phyloP scores from a whole-genome alignment of 2,329 filamentous ascomycete genomes.

The Remersonia thermophila region DNA sequence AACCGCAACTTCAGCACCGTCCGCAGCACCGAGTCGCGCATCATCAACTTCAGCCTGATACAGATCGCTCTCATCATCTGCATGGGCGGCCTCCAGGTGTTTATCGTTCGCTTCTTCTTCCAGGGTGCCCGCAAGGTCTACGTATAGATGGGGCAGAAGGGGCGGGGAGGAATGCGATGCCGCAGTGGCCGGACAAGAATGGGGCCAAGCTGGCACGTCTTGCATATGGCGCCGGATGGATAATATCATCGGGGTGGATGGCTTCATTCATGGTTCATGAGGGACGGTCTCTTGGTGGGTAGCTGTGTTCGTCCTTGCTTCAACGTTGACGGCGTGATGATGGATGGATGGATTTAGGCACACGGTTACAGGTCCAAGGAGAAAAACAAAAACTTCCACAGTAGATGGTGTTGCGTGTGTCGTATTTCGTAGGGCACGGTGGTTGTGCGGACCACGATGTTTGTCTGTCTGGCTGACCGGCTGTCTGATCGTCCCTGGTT shows the following conservation, averaged over 20 bases:
- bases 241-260: background rate
- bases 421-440: too few relatives aligned
- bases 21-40: conserved; percentile 84
- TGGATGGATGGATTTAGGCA: conserved; percentile 13
- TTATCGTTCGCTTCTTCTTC: conserved; percentile 98
- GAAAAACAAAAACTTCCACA: conserved; percentile 2
- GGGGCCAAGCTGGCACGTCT: background rate
- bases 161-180: background rate
- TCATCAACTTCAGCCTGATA: conserved; percentile 94
- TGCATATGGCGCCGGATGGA: background rate
- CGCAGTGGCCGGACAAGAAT: conserved; percentile 27
- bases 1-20: conserved; percentile 99
- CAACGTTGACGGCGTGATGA: background rate
- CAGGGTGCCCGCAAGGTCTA: conserved; percentile 62
- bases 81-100: conserved; percentile 94
- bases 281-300: background rate
- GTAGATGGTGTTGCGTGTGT: too few relatives aligned
- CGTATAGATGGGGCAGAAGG: conserved; percentile 37
- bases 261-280: conserved; percentile 1
- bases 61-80: conserved; percentile 83
- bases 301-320: too few relatives aligned
- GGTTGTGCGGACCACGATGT: too few relatives aligned
- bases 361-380: conserved; percentile 9
- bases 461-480: too few relatives aligned
- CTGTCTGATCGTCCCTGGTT: too few relatives aligned